Percentiles rank a stretch among this genome's conserved stretches.
Conservation (phyloP, 139 green algal genomes). For the Closterium sp. region DNA sequence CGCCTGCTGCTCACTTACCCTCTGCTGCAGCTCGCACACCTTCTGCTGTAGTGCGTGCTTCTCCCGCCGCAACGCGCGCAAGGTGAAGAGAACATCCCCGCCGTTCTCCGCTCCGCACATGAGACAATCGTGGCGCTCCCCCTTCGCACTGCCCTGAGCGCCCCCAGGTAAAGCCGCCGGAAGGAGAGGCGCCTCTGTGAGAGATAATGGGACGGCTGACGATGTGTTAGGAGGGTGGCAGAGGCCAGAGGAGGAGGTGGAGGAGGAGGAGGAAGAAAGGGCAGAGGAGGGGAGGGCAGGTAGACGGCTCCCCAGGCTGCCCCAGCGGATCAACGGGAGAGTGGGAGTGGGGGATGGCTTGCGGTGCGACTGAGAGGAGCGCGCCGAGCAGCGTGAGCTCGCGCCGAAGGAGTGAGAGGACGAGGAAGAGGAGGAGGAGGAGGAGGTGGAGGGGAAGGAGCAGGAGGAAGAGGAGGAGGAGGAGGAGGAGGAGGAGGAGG, state of each 20-base stretch:
- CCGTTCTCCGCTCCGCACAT: not conserved
- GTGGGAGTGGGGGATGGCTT: not conserved
- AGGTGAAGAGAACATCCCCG: not conserved
- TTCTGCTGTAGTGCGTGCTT: not conserved
- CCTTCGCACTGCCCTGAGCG: not conserved
- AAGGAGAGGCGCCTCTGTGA: not conserved
- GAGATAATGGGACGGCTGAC: not conserved
- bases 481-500: not conserved
- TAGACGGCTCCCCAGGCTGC: not conserved
- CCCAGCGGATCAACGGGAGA: not conserved
- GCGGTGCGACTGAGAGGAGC: not conserved
- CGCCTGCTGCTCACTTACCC: not conserved
- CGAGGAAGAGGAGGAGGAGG: not conserved
- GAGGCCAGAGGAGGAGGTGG: not conserved
- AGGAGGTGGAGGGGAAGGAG: not conserved
- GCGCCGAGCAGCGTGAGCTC: not conserved
- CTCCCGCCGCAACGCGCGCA: not conserved
- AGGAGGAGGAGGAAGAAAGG: not conserved
- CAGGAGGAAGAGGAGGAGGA: not conserved
- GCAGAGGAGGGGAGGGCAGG: not conserved
- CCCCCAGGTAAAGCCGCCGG: not conserved
- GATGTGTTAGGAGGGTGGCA: not conserved
- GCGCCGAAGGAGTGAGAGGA: not conserved
- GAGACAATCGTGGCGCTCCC: not conserved
- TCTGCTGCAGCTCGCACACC: not conserved